Evolutionary conservation across 2,329 filamentous ascomycete species (phyloP), one percentile per base, ranked within the genome.

Genomic region (Cryphonectria nitschkei): DNA sequence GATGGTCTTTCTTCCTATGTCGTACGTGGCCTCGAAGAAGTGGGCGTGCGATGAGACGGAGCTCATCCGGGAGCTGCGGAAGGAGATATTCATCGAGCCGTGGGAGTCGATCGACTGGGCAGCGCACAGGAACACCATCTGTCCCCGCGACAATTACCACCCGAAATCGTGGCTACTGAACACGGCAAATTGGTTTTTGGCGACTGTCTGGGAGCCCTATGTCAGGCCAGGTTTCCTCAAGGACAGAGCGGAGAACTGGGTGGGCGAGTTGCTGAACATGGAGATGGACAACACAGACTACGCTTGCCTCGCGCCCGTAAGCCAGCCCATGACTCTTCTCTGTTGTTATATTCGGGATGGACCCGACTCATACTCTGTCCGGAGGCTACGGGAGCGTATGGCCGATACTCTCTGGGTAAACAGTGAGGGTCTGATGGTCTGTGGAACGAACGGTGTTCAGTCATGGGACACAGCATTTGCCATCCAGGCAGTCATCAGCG

Each of bases 391-490:
- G 11, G 93, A 98, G 76, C 89, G 94, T 3, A 81, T 97, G 16
- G 87, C 93, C 60, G 96, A 99, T 76, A 97, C 91, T 73, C 81
- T 99, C 41, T 99, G 96, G 95, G 86, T 99, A 65, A 97, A 97
- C 74, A 81, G 90, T 46, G 95, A 98, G 78, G 96, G 96, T 7
- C 94, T 99, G 93, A 86, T 98, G 64, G 92, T 92, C 81, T 98
- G 98, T 76, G 96, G 96, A 52, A 99, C 96, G 11, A 98, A 99
- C 75, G 96, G 96, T n/a, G 95, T 98, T 1, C 96, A 99, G 80
- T 92, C 90, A 74, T 99, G 96, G 96, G 96, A 99, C 78, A 99
- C 96, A 0, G 88, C 94, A 0, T 98, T 98, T 78, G 83, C 92
- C 26, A 93, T 98, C 46, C 94, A 97, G 80, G 91, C 93, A 0